Evolutionary conservation across 208 protist species (phyloP).

Genomic region (Crithidia fasciculata): DNA sequence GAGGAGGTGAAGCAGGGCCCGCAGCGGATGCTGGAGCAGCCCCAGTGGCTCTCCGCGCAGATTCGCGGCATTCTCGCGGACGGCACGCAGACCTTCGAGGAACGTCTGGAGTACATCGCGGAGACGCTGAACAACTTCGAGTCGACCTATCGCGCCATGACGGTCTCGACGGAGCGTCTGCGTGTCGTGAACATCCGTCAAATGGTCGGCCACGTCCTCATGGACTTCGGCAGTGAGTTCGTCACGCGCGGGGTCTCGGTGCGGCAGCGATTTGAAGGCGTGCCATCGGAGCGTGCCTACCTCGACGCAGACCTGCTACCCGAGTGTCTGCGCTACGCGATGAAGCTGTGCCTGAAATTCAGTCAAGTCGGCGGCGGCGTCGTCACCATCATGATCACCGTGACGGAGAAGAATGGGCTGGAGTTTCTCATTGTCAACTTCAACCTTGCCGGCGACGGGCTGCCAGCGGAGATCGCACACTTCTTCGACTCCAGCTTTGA

Average conservation of each 20-base stretch:
- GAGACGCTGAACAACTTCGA: constrained; percentile 76
- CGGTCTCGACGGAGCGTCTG: constrained; percentile 69
- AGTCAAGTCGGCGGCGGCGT: constrained; percentile 26
- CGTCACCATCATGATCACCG: constrained; percentile 67
- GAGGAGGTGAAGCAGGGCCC: constrained; percentile 52
- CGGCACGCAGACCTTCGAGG: constrained; percentile 53
- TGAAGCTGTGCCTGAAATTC: constrained; percentile 51
- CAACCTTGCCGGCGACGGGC: constrained; percentile 59
- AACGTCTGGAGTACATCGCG: constrained; percentile 59
- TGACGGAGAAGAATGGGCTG: constrained; percentile 72
- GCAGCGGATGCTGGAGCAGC: constrained; percentile 59
- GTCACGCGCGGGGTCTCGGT: constrained; percentile 62
- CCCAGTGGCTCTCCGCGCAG: constrained; percentile 70
- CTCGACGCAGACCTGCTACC: constrained; percentile 71
- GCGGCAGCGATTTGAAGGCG: constrained; percentile 72
- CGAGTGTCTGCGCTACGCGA: constrained; percentile 80
- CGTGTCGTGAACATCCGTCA: constrained; percentile 84
- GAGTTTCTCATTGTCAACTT: constrained; percentile 89
- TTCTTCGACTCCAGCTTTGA: constrained; percentile 43
- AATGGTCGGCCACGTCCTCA: constrained; percentile 83
- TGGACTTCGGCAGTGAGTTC: constrained; percentile 83
- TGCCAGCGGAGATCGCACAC: constrained; percentile 49
- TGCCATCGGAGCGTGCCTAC: constrained; percentile 70
- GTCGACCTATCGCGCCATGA: constrained; percentile 69
- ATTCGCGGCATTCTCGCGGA: constrained; percentile 63